Conservation (phyloP, 2,329 filamentous ascomycete genomes). For the Aspergillus ochraceus region DNA sequence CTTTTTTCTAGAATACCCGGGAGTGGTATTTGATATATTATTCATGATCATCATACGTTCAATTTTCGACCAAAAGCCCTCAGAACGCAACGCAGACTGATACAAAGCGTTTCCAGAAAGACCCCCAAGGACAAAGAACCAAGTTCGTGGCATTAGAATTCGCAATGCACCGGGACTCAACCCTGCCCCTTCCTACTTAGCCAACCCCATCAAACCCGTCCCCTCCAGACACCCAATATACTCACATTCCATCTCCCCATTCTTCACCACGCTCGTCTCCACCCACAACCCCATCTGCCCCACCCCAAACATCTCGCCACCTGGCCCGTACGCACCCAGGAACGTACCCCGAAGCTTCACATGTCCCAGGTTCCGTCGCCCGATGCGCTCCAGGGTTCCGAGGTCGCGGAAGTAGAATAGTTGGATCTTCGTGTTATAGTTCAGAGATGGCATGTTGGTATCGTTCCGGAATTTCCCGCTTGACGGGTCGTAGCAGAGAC, state of each 20-base stretch:
- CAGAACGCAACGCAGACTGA: too few species aligned
- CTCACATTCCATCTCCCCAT: background rate
- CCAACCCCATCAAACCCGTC: background rate
- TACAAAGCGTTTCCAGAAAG: too few species aligned
- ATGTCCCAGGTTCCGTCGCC: conserved; percentile 12
- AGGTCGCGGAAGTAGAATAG: conserved; percentile 21
- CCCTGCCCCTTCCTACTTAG: too few species aligned
- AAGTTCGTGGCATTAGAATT: too few species aligned
- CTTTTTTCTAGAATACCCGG: too few species aligned
- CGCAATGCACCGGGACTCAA: too few species aligned
- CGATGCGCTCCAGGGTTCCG: conserved; percentile 15
- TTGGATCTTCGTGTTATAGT: conserved; percentile 16
- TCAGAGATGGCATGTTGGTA: background rate
- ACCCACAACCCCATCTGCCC: background rate
- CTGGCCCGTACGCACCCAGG: background rate
- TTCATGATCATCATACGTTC: too few species aligned
- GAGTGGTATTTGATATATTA: too few species aligned
- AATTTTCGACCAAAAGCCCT: too few species aligned
- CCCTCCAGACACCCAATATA: background rate
- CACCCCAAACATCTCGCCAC: background rate
- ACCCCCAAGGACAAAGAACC: too few species aligned
- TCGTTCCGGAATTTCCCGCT: background rate
- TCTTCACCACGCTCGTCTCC: background rate
- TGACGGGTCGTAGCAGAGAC: conserved; percentile 12
- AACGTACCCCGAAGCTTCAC: background rate